Conservation (phyloP, 2,329 filamentous ascomycete species). For the Colletotrichum ledebouriae region DNA sequence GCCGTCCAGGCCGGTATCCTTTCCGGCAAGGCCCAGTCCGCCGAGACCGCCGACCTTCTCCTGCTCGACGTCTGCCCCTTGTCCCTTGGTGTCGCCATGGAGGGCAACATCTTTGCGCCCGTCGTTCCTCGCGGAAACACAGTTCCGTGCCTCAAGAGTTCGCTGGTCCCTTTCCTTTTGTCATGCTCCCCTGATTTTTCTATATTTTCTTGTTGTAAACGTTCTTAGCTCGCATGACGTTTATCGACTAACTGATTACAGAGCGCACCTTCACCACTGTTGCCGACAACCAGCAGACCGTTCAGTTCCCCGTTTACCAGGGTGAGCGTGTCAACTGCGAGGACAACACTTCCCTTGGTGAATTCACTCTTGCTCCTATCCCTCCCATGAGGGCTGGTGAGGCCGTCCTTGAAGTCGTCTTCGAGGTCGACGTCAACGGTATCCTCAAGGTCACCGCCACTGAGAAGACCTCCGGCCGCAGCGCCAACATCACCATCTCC, state of each 20-base stretch:
- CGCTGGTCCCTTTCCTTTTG: too few relatives aligned
- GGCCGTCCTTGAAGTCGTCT: constrained; percentile 96
- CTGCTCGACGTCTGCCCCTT: constrained; percentile 97
- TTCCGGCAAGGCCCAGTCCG: constrained; percentile 96
- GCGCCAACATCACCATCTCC: constrained; percentile 99
- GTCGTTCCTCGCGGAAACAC: constrained; percentile 87
- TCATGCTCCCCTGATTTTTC: too few relatives aligned
- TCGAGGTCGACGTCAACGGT: constrained; percentile 99
- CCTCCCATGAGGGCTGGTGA: constrained; percentile 94
- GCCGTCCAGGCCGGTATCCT: constrained; percentile 99
- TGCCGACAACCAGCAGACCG: constrained; percentile 80
- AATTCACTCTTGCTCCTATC: constrained; percentile 93
- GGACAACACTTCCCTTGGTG: constrained; percentile 97
- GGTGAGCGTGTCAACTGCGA: constrained; percentile 98
- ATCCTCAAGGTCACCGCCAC: constrained; percentile 99
- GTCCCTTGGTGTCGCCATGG: constrained; percentile 98
- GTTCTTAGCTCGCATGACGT: too few relatives aligned
- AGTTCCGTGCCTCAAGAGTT: constrained; percentile 78
- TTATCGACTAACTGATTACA: constrained; percentile 43
- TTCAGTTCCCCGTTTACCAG: constrained; percentile 94
- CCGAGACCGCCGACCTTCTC: constrained; percentile 93
- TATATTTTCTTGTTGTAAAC: too few relatives aligned
- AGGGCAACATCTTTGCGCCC: constrained; percentile 98
- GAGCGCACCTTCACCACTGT: constrained; percentile 85
- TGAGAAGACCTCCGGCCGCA: constrained; percentile 98